phyloP scores from a whole-genome alignment of 2,329 filamentous ascomycete species.

The Dissoconium aciculare region DNA sequence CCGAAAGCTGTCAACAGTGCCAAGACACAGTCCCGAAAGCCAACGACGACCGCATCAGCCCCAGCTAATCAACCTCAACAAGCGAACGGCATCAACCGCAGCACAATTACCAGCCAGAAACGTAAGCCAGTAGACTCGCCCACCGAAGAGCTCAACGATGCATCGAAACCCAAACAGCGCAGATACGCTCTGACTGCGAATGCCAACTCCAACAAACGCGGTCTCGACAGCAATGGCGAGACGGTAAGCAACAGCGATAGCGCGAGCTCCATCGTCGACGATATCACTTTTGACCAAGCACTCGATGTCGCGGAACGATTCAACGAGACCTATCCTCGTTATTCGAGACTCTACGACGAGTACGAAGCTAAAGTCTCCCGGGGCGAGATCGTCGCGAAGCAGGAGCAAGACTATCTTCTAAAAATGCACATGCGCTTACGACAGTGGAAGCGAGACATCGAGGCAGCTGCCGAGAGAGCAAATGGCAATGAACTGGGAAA shows the following conservation, averaged over 20 bases:
- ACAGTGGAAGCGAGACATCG: slow-evolving; percentile 44
- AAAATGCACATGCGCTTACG: slow-evolving; percentile 40
- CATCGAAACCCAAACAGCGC: slow-evolving; percentile 18
- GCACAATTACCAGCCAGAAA: slow-evolving; percentile 26
- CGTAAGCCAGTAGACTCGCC: slow-evolving; percentile 31
- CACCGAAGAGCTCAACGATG: slow-evolving; percentile 7
- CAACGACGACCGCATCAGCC: slow-evolving; percentile 10
- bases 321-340: slow-evolving; percentile 41
- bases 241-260: slow-evolving; percentile 13
- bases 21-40: slow-evolving; percentile 21
- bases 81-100: slow-evolving; percentile 14
- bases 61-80: too few relatives aligned
- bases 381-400: slow-evolving; percentile 18
- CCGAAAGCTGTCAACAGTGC: too few relatives aligned
- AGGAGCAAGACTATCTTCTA: slow-evolving; percentile 39
- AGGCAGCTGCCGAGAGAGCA: slow-evolving; percentile 22
- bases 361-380: slow-evolving; percentile 23
- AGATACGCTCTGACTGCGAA: slow-evolving; percentile 21
- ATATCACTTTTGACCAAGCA: slow-evolving; percentile 24
- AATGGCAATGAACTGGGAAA: too few relatives aligned
- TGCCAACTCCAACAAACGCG: slow-evolving; percentile 14
- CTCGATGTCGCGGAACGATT: slow-evolving; percentile 37
- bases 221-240: slow-evolving; percentile 13
- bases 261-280: slow-evolving; percentile 15
- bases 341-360: slow-evolving; percentile 40